Conservation (phyloP, 306 rosid species). For the Vicia villosa region DNA sequence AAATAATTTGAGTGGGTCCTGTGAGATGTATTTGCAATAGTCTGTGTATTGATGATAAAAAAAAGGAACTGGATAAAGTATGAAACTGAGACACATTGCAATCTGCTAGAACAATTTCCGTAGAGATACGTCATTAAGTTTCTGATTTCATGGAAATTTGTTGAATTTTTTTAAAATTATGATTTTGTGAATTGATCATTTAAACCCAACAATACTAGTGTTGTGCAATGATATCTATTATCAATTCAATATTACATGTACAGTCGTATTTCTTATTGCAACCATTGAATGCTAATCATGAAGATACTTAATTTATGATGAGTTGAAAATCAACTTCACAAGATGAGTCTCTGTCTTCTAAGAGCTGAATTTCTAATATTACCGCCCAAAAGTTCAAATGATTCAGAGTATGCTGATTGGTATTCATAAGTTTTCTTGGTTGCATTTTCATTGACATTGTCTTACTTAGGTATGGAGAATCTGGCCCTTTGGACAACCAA, state of each 20-base stretch:
- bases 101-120: neutral
- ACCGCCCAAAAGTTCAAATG: slow-evolving; percentile 8
- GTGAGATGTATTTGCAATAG: neutral
- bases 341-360: neutral
- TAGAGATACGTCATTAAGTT: neutral
- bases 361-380: neutral
- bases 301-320: neutral
- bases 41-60: slow-evolving; percentile 18
- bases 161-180: neutral
- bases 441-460: slow-evolving; percentile 34
- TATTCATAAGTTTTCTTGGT: slow-evolving; percentile 22
- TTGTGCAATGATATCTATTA: neutral
- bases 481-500: slow-evolving; percentile 82
- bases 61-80: slow-evolving; percentile 5
- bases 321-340: neutral
- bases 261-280: neutral
- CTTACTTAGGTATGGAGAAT: slow-evolving; percentile 82
- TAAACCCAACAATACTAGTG: slow-evolving; percentile 20
- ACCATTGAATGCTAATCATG: neutral
- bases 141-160: slow-evolving; percentile 17
- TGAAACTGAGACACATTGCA: slow-evolving; percentile 19
- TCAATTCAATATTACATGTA: neutral
- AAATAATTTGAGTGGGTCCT: slow-evolving; percentile 32
- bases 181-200: neutral
- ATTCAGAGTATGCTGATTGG: slow-evolving; percentile 14